A percentile compares a stretch with the other conserved stretches of the same genome.
Conservation (phyloP, 2,329 filamentous ascomycete genomes). For the Xylariales sp. region DNA sequence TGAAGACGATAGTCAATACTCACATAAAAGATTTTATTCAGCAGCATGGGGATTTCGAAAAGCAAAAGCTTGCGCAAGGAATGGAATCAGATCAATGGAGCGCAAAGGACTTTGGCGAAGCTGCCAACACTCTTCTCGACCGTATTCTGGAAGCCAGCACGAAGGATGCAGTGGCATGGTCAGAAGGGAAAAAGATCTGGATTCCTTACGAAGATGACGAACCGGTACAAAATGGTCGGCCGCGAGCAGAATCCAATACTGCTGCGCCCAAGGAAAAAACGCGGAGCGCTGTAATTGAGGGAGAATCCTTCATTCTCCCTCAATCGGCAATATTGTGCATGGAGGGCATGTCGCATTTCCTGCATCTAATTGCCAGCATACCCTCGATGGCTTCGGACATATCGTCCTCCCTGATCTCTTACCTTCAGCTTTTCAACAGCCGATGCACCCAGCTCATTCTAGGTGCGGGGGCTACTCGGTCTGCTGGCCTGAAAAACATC, state of each 20-base stretch:
- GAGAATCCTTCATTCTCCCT: constrained; percentile 81
- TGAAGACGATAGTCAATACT: constrained; percentile 75
- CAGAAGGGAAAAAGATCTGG: constrained; percentile 56
- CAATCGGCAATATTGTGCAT: constrained; percentile 79
- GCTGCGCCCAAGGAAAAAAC: constrained; percentile 54
- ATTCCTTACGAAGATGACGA: constrained; percentile 38
- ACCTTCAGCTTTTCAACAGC: constrained; percentile 91
- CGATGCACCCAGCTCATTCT: constrained; percentile 95
- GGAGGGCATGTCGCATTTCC: constrained; percentile 74
- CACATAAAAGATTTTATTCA: constrained; percentile 81
- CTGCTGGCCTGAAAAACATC: constrained; percentile 91
- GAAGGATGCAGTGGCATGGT: constrained; percentile 65
- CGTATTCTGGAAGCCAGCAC: constrained; percentile 67
- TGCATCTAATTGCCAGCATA: constrained; percentile 78
- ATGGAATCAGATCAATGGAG: constrained; percentile 82
- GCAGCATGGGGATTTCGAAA: constrained; percentile 65
- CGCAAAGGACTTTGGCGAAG: constrained; percentile 68
- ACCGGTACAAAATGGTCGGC: constrained; percentile 25
- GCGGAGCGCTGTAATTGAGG: constrained; percentile 73
- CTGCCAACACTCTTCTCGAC: constrained; percentile 54
- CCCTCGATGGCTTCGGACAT: constrained; percentile 87
- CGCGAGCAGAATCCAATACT: constrained; percentile 41
- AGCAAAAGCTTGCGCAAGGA: constrained; percentile 67
- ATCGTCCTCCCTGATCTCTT: constrained; percentile 73
- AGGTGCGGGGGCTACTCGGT: constrained; percentile 84